Percentiles rank a stretch among this genome's conserved stretches.
Conservation (phyloP, 768 basidiomycete genomes). For the Lactarius deliciosus region DNA sequence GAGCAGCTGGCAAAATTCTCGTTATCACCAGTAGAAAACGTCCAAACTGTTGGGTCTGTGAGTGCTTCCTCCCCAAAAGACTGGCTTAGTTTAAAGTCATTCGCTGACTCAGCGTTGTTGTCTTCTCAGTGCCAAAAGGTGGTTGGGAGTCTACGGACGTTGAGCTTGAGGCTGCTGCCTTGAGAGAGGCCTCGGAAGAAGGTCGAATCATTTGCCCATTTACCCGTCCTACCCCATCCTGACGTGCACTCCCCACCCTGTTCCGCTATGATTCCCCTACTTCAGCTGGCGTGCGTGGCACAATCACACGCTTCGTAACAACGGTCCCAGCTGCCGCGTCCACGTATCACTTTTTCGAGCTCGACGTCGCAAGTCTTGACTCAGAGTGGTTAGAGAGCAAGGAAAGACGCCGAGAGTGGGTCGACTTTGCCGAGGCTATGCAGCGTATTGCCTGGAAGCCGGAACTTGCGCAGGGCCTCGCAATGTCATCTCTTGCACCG, state of each 20-base stretch:
- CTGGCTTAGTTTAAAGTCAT: constrained; percentile 18
- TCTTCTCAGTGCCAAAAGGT: constrained; percentile 78
- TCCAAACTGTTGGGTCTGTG: constrained; percentile 82
- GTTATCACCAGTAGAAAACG: constrained; percentile 84
- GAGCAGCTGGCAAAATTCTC: constrained; percentile 72
- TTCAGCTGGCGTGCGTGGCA: constrained; percentile 86
- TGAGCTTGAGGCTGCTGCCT: constrained; percentile 82
- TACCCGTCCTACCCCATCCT: constrained; percentile 71
- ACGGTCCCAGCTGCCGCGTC: constrained; percentile 77
- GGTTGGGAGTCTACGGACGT: constrained; percentile 86
- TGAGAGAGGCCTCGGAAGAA: constrained; percentile 93
- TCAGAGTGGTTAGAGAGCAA: constrained; percentile 78
- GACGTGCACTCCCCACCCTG: constrained; percentile 49
- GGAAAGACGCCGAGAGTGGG: constrained; percentile 84
- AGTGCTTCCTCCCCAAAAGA: constrained; percentile 43
- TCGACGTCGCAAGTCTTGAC: constrained; percentile 77
- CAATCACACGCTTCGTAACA: constrained; percentile 79
- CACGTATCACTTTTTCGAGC: constrained; percentile 89
- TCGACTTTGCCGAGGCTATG: constrained; percentile 80
- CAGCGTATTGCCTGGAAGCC: constrained; percentile 77
- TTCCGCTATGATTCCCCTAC: constrained; percentile 27
- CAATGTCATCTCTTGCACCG: constrained; percentile 68
- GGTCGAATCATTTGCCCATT: constrained; percentile 85
- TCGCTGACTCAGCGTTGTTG: constrained; percentile 18
- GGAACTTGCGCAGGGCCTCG: constrained; percentile 77